These are phyloP conservation scores for Sapria himalayana DNA, from an alignment of 345 rosid species.

Conservation along the genomic window DNA sequence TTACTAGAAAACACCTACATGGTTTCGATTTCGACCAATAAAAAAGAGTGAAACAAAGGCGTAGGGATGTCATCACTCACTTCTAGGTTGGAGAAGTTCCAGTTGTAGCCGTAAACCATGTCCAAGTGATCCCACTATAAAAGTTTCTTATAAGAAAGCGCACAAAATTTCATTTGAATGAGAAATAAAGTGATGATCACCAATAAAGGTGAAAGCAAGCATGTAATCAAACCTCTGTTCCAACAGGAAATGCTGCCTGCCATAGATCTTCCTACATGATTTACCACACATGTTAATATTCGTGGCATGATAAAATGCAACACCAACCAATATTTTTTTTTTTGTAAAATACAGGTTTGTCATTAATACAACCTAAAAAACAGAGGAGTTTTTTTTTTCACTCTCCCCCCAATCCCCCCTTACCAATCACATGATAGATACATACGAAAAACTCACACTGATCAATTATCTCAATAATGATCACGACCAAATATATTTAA, in stretches of 20 bases:
- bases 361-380: no score
- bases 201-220: conserved; percentile 1
- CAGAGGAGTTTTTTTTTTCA: no score
- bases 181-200: not conserved
- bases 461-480: no score
- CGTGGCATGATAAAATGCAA: no score
- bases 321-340: no score
- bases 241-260: conserved; percentile 73
- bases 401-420: no score
- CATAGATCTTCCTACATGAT: conserved; percentile 86
- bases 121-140: conserved; percentile 93
- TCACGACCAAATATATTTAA: no score
- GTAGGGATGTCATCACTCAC: conserved; percentile 24
- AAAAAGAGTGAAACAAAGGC: conserved; percentile 1
- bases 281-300: no score
- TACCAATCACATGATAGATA: no score
- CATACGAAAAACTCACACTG: no score
- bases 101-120: conserved; percentile 37
- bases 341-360: no score
- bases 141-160: not conserved
- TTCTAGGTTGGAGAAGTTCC: conserved; percentile 79
- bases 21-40: not conserved
- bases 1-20: not conserved
- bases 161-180: conserved; percentile 5
- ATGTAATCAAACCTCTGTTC: conserved; percentile 52